Conservation (phyloP, 1,139 yeast genomes). For the Yamadazyma kanchanaburiensis region DNA sequence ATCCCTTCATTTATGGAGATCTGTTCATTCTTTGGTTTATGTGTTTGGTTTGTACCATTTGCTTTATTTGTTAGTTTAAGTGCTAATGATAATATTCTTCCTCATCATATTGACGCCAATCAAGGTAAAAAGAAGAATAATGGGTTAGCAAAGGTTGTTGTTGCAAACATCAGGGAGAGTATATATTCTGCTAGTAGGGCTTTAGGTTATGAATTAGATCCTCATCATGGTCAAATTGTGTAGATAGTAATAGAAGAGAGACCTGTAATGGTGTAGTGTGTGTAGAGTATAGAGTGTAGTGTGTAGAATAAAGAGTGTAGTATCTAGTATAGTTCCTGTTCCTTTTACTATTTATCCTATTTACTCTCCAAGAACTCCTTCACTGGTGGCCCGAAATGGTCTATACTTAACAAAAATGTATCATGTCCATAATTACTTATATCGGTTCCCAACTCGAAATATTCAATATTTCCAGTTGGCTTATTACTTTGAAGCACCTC, state of each 20-base stretch:
- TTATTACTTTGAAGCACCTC: constrained; percentile 45
- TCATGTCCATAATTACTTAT: constrained; percentile 87
- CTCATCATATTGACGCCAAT: constrained; percentile 47
- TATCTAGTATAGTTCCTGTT: too few species aligned
- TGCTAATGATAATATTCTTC: constrained; percentile 88
- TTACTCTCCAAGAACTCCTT: constrained; percentile 37
- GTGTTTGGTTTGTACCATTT: constrained; percentile 94
- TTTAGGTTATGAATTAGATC: constrained; percentile 65
- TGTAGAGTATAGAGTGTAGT: too few species aligned
- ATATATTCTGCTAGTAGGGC: constrained; percentile 47
- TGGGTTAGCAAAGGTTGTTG: constrained; percentile 56
- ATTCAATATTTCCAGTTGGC: constrained; percentile 37
- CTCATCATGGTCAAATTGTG: constrained; percentile 50
- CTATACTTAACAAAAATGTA: constrained; percentile 75
- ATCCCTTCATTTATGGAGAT: constrained; percentile 85
- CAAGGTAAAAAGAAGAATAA: constrained; percentile 30
- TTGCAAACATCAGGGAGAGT: constrained; percentile 49
- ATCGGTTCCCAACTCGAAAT: constrained; percentile 72
- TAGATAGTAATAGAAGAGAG: constrained; percentile 13
- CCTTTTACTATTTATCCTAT: background rate
- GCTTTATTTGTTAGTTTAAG: constrained; percentile 87
- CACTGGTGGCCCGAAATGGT: constrained; percentile 78
- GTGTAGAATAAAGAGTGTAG: too few species aligned
- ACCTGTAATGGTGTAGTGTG: too few species aligned
- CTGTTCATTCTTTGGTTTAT: constrained; percentile 88